A percentile compares a stretch with the other conserved stretches of the same genome.
phyloP scores from a whole-genome alignment of 768 basidiomycete genomes.

The Termitomyces sp. region DNA sequence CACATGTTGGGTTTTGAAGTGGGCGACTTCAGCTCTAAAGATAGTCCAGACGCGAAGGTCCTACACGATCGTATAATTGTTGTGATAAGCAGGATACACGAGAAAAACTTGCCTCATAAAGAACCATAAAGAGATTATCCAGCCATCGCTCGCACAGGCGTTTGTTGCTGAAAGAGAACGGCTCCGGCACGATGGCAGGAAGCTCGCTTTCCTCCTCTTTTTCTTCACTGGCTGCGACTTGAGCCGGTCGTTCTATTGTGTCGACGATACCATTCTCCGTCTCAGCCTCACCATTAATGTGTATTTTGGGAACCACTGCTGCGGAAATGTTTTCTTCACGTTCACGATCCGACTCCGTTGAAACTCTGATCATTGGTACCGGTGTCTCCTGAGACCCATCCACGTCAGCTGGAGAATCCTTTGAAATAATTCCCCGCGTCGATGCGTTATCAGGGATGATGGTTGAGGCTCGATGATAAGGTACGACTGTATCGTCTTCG shows the following conservation, averaged over 20 bases:
- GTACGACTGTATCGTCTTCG: conserved; percentile 53
- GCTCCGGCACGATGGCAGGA: conserved; percentile 37
- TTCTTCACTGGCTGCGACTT: conserved; percentile 46
- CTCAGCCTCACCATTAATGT: conserved; percentile 23
- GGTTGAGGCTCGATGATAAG: conserved; percentile 16
- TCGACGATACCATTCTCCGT: conserved; percentile 26
- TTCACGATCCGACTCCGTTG: conserved; percentile 57
- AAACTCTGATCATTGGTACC: conserved; percentile 70
- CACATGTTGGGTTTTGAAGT: conserved; percentile 98
- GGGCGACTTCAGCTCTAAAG: conserved; percentile 96
- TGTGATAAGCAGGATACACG: neutral
- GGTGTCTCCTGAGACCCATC: conserved; percentile 18
- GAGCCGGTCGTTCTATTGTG: conserved; percentile 40
- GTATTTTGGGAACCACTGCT: conserved; percentile 13
- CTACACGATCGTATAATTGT: conserved; percentile 29
- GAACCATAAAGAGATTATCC: conserved; percentile 96
- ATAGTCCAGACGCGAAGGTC: conserved; percentile 98
- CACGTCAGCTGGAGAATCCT: conserved; percentile 23
- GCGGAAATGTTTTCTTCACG: conserved; percentile 27
- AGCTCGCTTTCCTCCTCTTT: conserved; percentile 32
- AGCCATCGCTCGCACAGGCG: conserved; percentile 96
- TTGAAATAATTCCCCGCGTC: conserved; percentile 52
- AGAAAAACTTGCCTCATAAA: conserved; percentile 70
- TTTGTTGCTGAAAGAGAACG: conserved; percentile 94
- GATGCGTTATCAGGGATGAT: conserved; percentile 57